phyloP scores from a whole-genome alignment of 2,329 filamentous ascomycete species.

The Arthrocladium fulminans region DNA sequence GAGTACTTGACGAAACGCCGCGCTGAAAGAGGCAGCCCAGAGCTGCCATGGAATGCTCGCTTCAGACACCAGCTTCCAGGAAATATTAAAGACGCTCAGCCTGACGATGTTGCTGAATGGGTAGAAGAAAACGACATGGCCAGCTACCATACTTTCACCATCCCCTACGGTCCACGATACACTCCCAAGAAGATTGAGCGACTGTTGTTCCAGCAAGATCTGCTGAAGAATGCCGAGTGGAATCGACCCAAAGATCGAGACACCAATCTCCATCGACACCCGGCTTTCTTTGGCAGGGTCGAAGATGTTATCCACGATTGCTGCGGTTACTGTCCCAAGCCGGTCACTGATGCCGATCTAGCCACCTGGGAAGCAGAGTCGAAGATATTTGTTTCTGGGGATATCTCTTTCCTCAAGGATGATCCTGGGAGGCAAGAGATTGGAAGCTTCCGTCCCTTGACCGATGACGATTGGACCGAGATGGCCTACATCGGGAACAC shows the following conservation, averaged over 20 bases:
- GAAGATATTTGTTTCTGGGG: constrained; percentile 67
- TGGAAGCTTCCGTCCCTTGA: constrained; percentile 69
- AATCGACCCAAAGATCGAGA: constrained; percentile 67
- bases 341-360: constrained; percentile 61
- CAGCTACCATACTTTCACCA: constrained; percentile 64
- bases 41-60: constrained; percentile 33
- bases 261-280: constrained; percentile 72
- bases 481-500: constrained; percentile 85
- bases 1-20: constrained; percentile 62
- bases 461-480: constrained; percentile 76
- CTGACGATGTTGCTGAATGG: constrained; percentile 81
- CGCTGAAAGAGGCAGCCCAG: constrained; percentile 61
- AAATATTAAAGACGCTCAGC: constrained; percentile 67
- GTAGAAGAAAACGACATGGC: constrained; percentile 65
- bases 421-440: constrained; percentile 69
- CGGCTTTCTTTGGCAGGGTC: constrained; percentile 71
- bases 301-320: constrained; percentile 71
- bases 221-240: constrained; percentile 74
- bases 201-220: constrained; percentile 69
- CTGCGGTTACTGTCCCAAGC: constrained; percentile 66
- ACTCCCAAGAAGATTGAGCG: constrained; percentile 59
- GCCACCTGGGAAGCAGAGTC: constrained; percentile 62
- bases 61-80: constrained; percentile 42
- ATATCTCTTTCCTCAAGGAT: constrained; percentile 66
- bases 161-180: constrained; percentile 32